Percentiles rank a stretch among this genome's conserved stretches.
Evolutionary conservation across 2,329 filamentous ascomycete genomes (phyloP).

Genomic region (Cladosporium velox): DNA sequence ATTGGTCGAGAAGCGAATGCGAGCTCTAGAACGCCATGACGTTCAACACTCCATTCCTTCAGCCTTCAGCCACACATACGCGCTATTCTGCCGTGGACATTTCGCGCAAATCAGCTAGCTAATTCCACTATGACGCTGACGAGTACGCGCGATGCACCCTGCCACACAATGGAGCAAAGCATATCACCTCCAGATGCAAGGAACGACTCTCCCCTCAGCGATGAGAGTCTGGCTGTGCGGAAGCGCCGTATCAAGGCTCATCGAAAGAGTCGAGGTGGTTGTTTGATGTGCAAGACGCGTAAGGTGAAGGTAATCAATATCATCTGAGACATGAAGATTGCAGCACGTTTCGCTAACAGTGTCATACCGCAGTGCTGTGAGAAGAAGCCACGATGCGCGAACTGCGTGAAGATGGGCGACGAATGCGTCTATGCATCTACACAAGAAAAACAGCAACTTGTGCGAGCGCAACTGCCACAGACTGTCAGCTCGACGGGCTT

Average conservation of each 20-base stretch:
- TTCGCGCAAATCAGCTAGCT: not conserved
- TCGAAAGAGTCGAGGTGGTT: constrained; percentile 9
- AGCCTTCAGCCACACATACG: not conserved
- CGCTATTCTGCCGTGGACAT: not conserved
- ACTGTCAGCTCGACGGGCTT: constrained; percentile 8
- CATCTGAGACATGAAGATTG: not conserved
- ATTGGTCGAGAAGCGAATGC: constrained; percentile 1
- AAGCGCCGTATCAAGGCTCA: constrained; percentile 14
- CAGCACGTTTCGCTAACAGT: not conserved
- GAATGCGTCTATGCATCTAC: constrained; percentile 1
- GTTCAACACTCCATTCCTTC: constrained; percentile 53
- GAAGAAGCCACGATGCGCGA: constrained; percentile 10
- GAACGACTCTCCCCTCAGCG: constrained; percentile 7
- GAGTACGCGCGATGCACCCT: not conserved
- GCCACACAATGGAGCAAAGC: not conserved
- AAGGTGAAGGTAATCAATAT: constrained; percentile 16
- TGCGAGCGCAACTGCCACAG: constrained; percentile 8
- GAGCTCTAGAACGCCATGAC: constrained; percentile 86
- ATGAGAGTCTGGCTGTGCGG: not conserved
- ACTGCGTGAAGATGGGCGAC: constrained; percentile 15
- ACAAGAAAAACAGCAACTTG: not conserved
- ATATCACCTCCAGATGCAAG: not conserved
- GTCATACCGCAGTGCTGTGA: constrained; percentile 3
- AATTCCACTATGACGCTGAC: not conserved
- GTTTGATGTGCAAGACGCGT: constrained; percentile 17